Conservation (phyloP, 768 basidiomycete genomes). For the Trametes coccinea region DNA sequence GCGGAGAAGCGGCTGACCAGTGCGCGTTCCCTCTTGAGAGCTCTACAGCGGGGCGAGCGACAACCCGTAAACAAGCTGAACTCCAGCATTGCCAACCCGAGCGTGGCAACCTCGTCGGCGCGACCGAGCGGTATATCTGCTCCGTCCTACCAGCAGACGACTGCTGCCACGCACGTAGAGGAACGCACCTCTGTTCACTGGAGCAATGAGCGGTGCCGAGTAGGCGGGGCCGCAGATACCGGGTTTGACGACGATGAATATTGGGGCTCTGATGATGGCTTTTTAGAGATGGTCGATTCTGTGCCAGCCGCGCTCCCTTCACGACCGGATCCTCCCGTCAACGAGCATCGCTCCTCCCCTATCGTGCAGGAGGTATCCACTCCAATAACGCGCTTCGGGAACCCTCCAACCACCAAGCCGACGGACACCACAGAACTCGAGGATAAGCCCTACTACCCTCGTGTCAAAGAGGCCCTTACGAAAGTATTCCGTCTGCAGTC, state of each 20-base stretch:
- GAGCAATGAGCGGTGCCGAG: neutral
- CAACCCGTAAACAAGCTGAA: neutral
- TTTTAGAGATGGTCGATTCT: neutral
- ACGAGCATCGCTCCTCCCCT: neutral
- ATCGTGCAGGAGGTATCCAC: neutral
- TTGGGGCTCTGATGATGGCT: conserved; percentile 13
- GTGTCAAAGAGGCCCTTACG: conserved; percentile 51
- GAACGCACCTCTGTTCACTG: neutral
- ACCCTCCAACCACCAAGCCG: neutral
- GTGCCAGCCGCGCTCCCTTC: neutral
- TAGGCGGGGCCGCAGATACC: too few relatives aligned
- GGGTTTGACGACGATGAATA: conserved; percentile 6
- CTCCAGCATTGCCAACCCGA: neutral
- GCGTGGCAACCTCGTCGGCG: neutral
- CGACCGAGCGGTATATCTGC: neutral
- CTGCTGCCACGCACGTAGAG: neutral
- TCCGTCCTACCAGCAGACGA: neutral
- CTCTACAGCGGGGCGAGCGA: conserved; percentile 8
- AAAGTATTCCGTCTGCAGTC: conserved; percentile 59
- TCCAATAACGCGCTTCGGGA: neutral
- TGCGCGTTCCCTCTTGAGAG: conserved; percentile 1
- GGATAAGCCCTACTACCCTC: conserved; percentile 23
- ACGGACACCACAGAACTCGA: neutral
- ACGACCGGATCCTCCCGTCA: conserved; percentile 9
- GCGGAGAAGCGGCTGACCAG: conserved; percentile 6